phyloP scores from a whole-genome alignment of 1,284 basidiomycete species.

The Hypsizygus ulmarius region DNA sequence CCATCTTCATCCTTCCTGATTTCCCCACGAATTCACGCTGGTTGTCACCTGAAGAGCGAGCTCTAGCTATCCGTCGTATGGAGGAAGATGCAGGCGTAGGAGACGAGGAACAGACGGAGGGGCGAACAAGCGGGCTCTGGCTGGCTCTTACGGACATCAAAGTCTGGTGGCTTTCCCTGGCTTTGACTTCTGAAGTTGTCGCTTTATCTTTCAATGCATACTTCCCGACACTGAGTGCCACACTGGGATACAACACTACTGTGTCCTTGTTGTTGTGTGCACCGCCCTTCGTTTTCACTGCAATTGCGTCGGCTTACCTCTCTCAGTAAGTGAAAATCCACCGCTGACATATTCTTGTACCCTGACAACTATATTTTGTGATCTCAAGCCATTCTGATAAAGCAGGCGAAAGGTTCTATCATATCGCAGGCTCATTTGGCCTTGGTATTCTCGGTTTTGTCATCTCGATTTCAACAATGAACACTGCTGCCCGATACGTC shows the following conservation, averaged over 20 bases:
- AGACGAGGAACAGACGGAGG: conserved; percentile 36
- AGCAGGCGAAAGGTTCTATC: conserved; percentile 62
- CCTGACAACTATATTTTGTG: background rate
- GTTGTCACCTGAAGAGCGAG: conserved; percentile 60
- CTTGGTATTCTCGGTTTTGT: conserved; percentile 72
- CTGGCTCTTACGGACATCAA: conserved; percentile 69
- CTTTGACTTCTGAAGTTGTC: conserved; percentile 50
- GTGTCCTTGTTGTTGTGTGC: conserved; percentile 73
- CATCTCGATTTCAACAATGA: conserved; percentile 71
- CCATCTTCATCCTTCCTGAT: conserved; percentile 75
- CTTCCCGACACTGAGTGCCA: conserved; percentile 68
- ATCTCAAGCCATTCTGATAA: conserved; percentile 66
- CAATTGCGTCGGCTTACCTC: conserved; percentile 47
- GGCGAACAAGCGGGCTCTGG: conserved; percentile 41
- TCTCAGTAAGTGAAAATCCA: conserved; percentile 44
- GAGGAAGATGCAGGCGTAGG: conserved; percentile 63
- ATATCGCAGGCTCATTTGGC: conserved; percentile 52
- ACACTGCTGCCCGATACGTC: conserved; percentile 63
- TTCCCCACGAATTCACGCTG: conserved; percentile 62
- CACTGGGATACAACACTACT: conserved; percentile 65
- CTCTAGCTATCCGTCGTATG: conserved; percentile 70
- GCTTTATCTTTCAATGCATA: conserved; percentile 65
- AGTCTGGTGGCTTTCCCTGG: conserved; percentile 69
- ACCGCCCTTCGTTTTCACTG: conserved; percentile 75
- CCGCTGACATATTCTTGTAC: background rate